Conservation (phyloP, 1,284 basidiomycete genomes). For the Ustilago lituana region DNA sequence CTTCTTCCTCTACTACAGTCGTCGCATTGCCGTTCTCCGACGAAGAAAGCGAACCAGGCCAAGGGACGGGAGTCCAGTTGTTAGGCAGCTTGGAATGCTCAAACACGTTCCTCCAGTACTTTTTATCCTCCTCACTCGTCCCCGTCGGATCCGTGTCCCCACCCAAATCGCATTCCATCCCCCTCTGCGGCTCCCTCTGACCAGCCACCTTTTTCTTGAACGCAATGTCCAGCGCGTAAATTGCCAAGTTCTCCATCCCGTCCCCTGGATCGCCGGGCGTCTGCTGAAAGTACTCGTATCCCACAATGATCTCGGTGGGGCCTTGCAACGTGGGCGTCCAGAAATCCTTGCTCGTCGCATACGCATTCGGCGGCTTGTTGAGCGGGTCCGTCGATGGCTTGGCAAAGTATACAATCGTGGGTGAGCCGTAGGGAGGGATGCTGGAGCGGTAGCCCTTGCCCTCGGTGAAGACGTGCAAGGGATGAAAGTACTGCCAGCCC, state of each 20-base stretch:
- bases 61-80: conserved; percentile 31
- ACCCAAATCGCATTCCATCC: conserved; percentile 45
- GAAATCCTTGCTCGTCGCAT: conserved; percentile 47
- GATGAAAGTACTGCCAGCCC: conserved; percentile 61
- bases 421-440: conserved; percentile 50
- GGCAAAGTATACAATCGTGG: conserved; percentile 50
- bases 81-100: conserved; percentile 57
- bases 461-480: conserved; percentile 49
- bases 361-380: conserved; percentile 40
- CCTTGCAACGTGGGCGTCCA: conserved; percentile 47
- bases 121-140: conserved; percentile 8
- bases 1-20: background rate
- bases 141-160: conserved; percentile 35
- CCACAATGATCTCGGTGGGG: conserved; percentile 48
- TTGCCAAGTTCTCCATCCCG: conserved; percentile 53
- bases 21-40: background rate
- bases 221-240: conserved; percentile 54
- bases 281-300: conserved; percentile 53
- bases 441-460: conserved; percentile 40
- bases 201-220: conserved; percentile 32
- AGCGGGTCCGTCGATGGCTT: conserved; percentile 36
- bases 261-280: conserved; percentile 56
- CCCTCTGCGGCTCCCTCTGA: conserved; percentile 23
- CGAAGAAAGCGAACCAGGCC: no score
- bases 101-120: conserved; percentile 42